These are phyloP conservation scores for Tilletia indica DNA, from an alignment of 1,284 basidiomycete genomes.

Conservation along the genomic window DNA sequence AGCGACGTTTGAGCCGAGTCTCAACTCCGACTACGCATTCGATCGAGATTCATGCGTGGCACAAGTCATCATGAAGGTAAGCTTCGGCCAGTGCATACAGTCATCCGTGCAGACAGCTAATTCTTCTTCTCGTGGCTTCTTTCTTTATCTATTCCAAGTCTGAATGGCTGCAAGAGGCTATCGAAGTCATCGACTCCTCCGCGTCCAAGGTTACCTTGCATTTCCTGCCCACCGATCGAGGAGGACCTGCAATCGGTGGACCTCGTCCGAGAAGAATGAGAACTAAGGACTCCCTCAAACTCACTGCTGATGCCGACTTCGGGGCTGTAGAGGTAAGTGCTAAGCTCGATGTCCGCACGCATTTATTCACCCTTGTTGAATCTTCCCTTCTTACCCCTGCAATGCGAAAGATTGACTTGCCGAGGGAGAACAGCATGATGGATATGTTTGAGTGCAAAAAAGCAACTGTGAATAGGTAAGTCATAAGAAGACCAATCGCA, in stretches of 20 bases:
- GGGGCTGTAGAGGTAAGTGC: conserved; percentile 16
- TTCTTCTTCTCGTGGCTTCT: background rate
- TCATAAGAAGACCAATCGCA: conserved; percentile 17
- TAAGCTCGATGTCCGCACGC: background rate
- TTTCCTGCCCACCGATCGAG: background rate
- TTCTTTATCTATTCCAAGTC: conserved; percentile 19
- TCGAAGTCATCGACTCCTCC: conserved; percentile 30
- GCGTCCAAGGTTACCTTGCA: conserved; percentile 9
- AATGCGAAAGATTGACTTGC: conserved; percentile 31
- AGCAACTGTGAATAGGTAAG: conserved; percentile 5
- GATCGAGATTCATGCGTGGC: conserved; percentile 56
- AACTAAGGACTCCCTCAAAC: background rate
- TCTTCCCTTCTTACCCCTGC: too few relatives aligned
- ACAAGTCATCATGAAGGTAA: conserved; percentile 33
- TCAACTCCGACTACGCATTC: conserved; percentile 75
- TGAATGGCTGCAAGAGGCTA: conserved; percentile 34
- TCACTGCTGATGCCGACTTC: conserved; percentile 18
- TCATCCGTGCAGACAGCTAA: background rate
- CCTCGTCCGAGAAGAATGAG: background rate
- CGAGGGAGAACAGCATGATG: conserved; percentile 35
- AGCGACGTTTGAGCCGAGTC: conserved; percentile 78
- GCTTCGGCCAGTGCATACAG: conserved; percentile 28
- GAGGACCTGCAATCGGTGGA: background rate
- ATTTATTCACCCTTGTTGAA: too few relatives aligned
- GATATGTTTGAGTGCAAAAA: conserved; percentile 27